phyloP scores from a whole-genome alignment of 768 basidiomycete genomes.

The Lactarius sanguifluus region DNA sequence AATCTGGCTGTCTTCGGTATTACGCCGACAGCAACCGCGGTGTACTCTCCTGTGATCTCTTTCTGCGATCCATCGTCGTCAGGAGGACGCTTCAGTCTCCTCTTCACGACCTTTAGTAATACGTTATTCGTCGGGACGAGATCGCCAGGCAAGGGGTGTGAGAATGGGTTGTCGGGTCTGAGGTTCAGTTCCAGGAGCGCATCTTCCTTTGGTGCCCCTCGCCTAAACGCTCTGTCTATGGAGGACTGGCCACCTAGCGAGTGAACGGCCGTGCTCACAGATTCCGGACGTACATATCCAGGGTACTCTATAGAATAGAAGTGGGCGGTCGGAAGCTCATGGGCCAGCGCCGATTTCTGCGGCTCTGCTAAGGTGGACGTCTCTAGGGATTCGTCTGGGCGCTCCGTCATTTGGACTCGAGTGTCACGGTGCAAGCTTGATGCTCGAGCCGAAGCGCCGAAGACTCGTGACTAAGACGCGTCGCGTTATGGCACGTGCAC shows the following conservation, averaged over 20 bases:
- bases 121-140: constrained; percentile 75
- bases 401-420: constrained; percentile 2
- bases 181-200: constrained; percentile 75
- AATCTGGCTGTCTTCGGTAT: constrained; percentile 86
- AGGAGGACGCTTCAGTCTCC: constrained; percentile 50
- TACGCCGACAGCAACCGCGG: constrained; percentile 67
- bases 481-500: background rate
- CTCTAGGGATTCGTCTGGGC: background rate
- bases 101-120: constrained; percentile 79
- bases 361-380: background rate
- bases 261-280: constrained; percentile 60
- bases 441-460: background rate
- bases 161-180: constrained; percentile 70
- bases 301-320: constrained; percentile 90
- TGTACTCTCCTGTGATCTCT: constrained; percentile 64
- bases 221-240: constrained; percentile 76
- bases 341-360: constrained; percentile 37
- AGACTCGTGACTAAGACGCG: constrained; percentile 5
- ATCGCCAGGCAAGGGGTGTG: constrained; percentile 84
- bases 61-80: constrained; percentile 27
- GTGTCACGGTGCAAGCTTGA: background rate
- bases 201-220: constrained; percentile 59
- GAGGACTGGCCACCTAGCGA: constrained; percentile 68
- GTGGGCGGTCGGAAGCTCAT: constrained; percentile 52
- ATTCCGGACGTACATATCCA: constrained; percentile 68